phyloP scores from a whole-genome alignment of 768 basidiomycete species.

The Suillus subaureus region DNA sequence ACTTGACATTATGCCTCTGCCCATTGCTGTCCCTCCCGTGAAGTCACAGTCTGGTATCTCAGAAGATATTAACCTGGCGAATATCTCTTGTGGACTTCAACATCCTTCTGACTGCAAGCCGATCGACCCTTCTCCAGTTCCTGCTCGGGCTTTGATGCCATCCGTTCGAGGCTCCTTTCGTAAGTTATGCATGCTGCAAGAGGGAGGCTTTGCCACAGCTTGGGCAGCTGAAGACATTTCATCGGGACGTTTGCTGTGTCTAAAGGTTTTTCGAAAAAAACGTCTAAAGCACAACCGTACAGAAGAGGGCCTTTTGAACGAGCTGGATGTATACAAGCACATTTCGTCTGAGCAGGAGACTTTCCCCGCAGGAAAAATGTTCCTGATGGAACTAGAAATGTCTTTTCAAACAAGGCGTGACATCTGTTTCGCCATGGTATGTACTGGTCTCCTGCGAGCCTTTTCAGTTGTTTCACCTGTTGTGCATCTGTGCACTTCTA shows the following conservation, averaged over 20 bases:
- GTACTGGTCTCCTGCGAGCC: constrained; percentile 2
- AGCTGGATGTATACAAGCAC: constrained; percentile 39
- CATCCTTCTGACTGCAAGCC: not conserved
- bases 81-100: not conserved
- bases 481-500: constrained; percentile 12
- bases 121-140: not conserved
- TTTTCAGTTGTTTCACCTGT: not conserved
- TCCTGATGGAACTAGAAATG: constrained; percentile 42
- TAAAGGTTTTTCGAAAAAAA: constrained; percentile 37
- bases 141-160: not conserved
- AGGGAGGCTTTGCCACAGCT: constrained; percentile 22
- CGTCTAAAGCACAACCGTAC: constrained; percentile 15
- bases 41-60: not conserved
- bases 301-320: constrained; percentile 27
- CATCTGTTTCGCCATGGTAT: constrained; percentile 45
- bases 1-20: not conserved
- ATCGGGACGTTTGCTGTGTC: constrained; percentile 38
- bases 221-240: constrained; percentile 27
- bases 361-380: constrained; percentile 32
- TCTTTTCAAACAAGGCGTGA: constrained; percentile 32
- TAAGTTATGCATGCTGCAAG: constrained; percentile 23
- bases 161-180: constrained; percentile 30
- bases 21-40: not conserved
- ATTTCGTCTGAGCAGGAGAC: constrained; percentile 27
- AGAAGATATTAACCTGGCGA: not conserved